These are phyloP conservation scores for Chaetomidium leptoderma DNA, from an alignment of 495 filamentous ascomycete genomes.

Conservation along the genomic window DNA sequence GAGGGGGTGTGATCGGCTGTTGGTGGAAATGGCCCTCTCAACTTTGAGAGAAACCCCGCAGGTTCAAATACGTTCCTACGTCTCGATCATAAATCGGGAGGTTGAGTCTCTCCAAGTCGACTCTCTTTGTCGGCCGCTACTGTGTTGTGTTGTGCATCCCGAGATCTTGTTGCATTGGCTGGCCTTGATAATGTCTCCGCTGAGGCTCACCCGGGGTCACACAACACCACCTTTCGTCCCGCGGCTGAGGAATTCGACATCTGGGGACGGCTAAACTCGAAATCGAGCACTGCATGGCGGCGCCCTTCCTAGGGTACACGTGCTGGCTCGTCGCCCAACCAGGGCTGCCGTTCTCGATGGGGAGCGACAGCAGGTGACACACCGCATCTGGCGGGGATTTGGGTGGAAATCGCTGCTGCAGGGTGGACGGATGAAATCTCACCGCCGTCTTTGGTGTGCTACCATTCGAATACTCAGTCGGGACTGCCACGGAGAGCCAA, in stretches of 20 bases:
- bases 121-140: background rate
- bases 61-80: background rate
- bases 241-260: constrained; percentile 4
- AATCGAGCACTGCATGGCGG: constrained; percentile 9
- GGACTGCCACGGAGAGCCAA: background rate
- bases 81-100: background rate
- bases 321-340: constrained; percentile 9
- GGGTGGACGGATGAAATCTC: constrained; percentile 1
- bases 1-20: too few species aligned
- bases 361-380: constrained; percentile 3
- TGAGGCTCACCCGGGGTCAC: constrained; percentile 8
- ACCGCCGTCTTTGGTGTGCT: background rate
- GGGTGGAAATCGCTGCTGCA: background rate
- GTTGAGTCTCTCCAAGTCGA: background rate
- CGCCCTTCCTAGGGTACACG: constrained; percentile 4
- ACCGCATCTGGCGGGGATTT: constrained; percentile 5
- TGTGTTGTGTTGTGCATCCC: background rate
- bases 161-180: background rate
- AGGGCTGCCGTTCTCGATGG: background rate
- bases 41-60: background rate
- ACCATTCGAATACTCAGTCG: background rate
- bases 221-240: background rate
- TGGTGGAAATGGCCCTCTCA: too few species aligned
- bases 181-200: background rate
- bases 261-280: constrained; percentile 2